A percentile compares a stretch with the other conserved stretches of the same genome.
Conservation (phyloP, 306 rosid species). For the Delonix regia region DNA sequence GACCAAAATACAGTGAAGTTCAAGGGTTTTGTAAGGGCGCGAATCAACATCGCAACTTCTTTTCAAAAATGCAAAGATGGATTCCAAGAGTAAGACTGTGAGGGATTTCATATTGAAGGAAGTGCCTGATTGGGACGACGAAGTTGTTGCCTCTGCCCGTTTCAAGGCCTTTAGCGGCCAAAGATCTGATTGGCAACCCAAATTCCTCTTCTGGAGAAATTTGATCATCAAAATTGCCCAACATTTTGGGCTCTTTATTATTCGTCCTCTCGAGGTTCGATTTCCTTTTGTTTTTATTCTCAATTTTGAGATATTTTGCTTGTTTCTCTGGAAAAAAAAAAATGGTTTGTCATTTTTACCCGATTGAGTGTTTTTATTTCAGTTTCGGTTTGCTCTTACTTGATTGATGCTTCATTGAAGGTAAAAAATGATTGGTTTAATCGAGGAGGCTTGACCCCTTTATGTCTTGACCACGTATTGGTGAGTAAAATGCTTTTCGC, state of each 20-base stretch:
- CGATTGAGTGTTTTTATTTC: neutral
- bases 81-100: conserved; percentile 39
- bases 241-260: conserved; percentile 52
- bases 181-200: conserved; percentile 74
- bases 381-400: neutral
- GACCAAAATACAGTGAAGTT: neutral
- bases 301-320: neutral
- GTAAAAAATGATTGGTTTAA: conserved; percentile 73
- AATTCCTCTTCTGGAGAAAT: conserved; percentile 71
- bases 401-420: conserved; percentile 26
- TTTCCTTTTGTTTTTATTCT: neutral
- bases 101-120: conserved; percentile 61
- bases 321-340: neutral
- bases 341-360: neutral
- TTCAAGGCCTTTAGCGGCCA: conserved; percentile 96
- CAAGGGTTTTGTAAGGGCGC: neutral
- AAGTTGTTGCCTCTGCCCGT: conserved; percentile 57
- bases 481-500: conserved; percentile 39
- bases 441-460: conserved; percentile 80
- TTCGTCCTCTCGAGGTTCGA: conserved; percentile 59
- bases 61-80: conserved; percentile 38
- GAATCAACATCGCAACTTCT: neutral
- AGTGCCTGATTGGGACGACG: conserved; percentile 79
- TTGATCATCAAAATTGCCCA: conserved; percentile 63
- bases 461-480: conserved; percentile 79